Percentiles rank a stretch among this genome's conserved stretches.
These are phyloP conservation scores for Syzygium oleosum DNA, from an alignment of 345 rosid genomes.

Conservation along the genomic window DNA sequence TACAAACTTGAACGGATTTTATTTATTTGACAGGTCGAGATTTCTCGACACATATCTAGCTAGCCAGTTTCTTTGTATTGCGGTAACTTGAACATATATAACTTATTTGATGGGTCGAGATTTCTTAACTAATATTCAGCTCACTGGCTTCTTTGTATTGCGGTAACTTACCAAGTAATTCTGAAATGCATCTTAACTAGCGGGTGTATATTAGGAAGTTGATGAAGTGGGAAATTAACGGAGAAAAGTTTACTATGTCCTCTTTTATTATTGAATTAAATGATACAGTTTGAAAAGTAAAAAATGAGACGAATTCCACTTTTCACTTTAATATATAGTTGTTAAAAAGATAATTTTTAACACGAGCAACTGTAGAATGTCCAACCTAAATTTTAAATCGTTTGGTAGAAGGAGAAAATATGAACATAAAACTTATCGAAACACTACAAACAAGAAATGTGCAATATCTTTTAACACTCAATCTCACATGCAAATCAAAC, in stretches of 20 bases:
- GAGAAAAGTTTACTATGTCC: neutral
- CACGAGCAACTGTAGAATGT: neutral
- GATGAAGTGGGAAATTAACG: neutral
- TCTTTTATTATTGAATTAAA: neutral
- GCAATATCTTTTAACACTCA: neutral
- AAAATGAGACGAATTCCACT: neutral
- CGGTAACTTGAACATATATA: neutral
- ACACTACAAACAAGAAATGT: neutral
- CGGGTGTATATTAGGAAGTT: neutral
- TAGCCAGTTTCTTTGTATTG: neutral
- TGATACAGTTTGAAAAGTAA: neutral
- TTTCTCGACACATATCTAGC: neutral
- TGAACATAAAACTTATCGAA: neutral
- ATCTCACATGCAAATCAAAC: neutral
- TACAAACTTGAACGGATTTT: neutral
- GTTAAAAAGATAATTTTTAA: neutral
- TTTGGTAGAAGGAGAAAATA: neutral
- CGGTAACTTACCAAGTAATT: neutral
- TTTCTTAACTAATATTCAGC: neutral
- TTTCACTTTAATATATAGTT: neutral
- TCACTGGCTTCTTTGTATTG: neutral
- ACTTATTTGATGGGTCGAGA: rapidly evolving
- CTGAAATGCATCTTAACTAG: neutral
- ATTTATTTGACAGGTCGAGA: rapidly evolving
- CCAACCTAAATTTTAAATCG: neutral